Percentiles rank a stretch among this genome's conserved stretches.
Evolutionary conservation across 177 flowering plant species (phyloP).

Genomic region (Telopea speciosissima): DNA sequence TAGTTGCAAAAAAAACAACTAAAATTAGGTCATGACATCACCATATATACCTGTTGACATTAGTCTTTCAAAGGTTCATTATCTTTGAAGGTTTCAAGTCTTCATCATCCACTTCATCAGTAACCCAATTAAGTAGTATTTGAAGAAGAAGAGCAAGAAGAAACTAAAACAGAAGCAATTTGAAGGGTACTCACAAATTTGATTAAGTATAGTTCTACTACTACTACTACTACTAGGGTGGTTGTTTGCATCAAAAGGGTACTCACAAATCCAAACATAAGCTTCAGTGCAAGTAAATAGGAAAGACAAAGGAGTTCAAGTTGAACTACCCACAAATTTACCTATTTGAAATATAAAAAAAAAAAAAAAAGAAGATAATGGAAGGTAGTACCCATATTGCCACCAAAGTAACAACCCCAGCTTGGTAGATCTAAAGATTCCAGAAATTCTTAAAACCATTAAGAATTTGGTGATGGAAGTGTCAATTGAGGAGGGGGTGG

Average conservation of each 20-base stretch:
- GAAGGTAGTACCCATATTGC: neutral
- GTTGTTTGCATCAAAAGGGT: too few relatives aligned
- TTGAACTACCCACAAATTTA: neutral
- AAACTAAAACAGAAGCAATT: conserved; percentile 18
- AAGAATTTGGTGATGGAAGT: conserved; percentile 17
- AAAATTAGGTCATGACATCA: neutral
- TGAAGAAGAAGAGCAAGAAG: too few relatives aligned
- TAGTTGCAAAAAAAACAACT: neutral
- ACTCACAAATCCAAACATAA: conserved; percentile 8
- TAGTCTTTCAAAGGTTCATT: neutral
- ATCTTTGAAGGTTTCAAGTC: neutral
- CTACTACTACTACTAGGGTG: too few relatives aligned
- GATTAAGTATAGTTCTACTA: too few relatives aligned
- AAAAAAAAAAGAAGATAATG: neutral
- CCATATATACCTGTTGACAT: neutral
- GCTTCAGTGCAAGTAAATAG: neutral
- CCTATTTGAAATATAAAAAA: conserved; percentile 1
- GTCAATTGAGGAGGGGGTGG: conserved; percentile 15
- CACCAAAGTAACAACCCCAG: neutral
- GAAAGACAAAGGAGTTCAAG: neutral
- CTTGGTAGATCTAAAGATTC: neutral
- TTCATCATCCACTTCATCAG: neutral
- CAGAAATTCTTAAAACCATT: neutral
- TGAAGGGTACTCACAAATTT: conserved; percentile 6
- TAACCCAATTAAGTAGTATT: conserved; percentile 1